Conservation (phyloP, 2,329 filamentous ascomycete species). For the Monosporascus sp. region DNA sequence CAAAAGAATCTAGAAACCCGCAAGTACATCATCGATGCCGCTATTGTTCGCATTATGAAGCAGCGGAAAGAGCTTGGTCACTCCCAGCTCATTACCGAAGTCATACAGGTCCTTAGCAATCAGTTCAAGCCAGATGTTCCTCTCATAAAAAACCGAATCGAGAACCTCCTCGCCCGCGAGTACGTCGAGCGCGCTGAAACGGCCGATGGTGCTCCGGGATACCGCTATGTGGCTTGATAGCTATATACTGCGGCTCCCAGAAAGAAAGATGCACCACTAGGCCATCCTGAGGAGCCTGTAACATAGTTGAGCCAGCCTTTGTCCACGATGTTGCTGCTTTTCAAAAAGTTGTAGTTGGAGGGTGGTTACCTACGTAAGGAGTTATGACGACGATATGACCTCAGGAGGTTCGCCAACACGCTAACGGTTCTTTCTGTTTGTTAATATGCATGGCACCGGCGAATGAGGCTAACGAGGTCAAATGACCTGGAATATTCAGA, state of each 20-base stretch:
- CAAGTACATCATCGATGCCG: constrained; percentile 67
- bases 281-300: background rate
- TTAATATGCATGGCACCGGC: constrained; percentile 8
- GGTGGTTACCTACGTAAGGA: background rate
- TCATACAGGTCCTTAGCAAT: constrained; percentile 60
- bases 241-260: background rate
- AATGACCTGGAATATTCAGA: background rate
- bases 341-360: background rate
- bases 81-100: constrained; percentile 64
- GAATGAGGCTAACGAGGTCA: constrained; percentile 2
- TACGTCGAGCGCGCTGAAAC: constrained; percentile 73
- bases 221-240: constrained; percentile 63
- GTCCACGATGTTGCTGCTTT: background rate
- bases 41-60: constrained; percentile 82
- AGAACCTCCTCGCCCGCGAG: constrained; percentile 69
- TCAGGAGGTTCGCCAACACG: background rate
- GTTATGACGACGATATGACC: background rate
- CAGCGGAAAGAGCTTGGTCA: constrained; percentile 69
- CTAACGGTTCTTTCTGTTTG: background rate
- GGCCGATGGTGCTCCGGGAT: constrained; percentile 61
- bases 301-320: background rate
- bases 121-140: constrained; percentile 72
- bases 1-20: constrained; percentile 69
- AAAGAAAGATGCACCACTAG: background rate
- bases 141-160: constrained; percentile 77